Evolutionary conservation across 179 eudicot genomes (phyloP), one percentile per base, ranked within the genome.

Genomic region (Amaranthus tricolor): DNA sequence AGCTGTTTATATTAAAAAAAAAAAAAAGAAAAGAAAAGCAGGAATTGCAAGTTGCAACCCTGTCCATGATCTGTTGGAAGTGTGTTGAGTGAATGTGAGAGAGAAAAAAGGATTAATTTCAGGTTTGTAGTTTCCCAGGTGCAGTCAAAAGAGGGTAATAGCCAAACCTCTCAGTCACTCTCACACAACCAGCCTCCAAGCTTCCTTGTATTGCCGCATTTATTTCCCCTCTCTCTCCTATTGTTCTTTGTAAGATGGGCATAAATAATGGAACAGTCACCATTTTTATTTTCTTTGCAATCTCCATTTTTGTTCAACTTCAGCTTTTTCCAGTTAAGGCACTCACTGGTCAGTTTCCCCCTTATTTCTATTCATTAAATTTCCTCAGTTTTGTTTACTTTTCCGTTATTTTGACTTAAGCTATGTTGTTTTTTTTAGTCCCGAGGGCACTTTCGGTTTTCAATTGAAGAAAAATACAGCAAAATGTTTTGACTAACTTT

Each of bases 31-130:
- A 24, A 17, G 45, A 15, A 66, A 66, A n/a, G 44, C 45, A 9
- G 17, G 31, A 44, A 54, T 52, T 31, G 40, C 40, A 31, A 64
- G 48, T 55, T 74, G 71, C 64, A 55, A 65, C 56, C 48, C 73
- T 75, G 78, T 58, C 78, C 78, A 67, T 75, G 78, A 75, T 64
- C 74, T 44, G 17, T 71, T 44, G 71, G 15, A 13, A 21, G 47
- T 14, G 56, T 31, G 40, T 31, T 13, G 59, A 50, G 76, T 0
- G 49, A 60, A 61, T n/a, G 40, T 31, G 40, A 31, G 40, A 31
- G 40, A 31, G 40, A 31, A 31, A 31, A 31, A 31, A 31, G 40
- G 40, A 31, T 31, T 31, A 1, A 31, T 31, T 31, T 31, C 40
- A 31, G 40, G 40, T 31, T 31, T 31, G 40, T 31, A 31, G 40